These are phyloP conservation scores for Yamadazyma philogaea DNA, from an alignment of 805 yeast species.

Conservation along the genomic window DNA sequence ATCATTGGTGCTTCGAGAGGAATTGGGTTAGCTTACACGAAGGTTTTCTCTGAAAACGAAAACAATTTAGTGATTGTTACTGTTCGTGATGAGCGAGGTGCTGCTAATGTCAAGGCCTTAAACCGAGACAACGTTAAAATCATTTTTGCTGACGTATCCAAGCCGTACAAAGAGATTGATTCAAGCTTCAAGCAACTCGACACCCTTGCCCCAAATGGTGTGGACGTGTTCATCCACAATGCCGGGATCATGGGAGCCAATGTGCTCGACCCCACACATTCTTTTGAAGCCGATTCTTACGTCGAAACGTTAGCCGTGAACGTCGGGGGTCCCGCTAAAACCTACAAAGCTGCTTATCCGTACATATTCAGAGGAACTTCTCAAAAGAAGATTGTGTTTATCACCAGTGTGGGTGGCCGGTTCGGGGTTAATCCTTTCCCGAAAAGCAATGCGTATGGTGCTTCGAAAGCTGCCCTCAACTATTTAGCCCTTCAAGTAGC, in stretches of 20 bases:
- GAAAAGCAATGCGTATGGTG: constrained; percentile 22
- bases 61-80: constrained; percentile 38
- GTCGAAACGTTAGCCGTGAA: constrained; percentile 3
- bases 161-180: constrained; percentile 4
- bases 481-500: constrained; percentile 24
- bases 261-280: background rate
- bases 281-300: constrained; percentile 7
- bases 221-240: constrained; percentile 24
- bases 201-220: constrained; percentile 10
- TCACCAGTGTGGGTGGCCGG: constrained; percentile 17
- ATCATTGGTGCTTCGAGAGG: constrained; percentile 42
- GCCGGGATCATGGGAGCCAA: constrained; percentile 6
- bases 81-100: constrained; percentile 27
- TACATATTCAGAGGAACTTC: constrained; percentile 7
- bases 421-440: background rate
- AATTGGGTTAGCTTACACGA: constrained; percentile 32
- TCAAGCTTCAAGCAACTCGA: constrained; percentile 9
- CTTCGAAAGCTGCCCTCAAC: constrained; percentile 38
- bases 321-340: constrained; percentile 12
- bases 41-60: constrained; percentile 20
- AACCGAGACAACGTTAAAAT: constrained; percentile 7
- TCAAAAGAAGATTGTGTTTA: constrained; percentile 20
- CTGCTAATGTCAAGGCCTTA: constrained; percentile 6
- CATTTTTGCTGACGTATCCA: constrained; percentile 7
- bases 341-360: constrained; percentile 13